Evolutionary conservation across 1,139 yeast species (phyloP).

Genomic region (Protomyces inouyei): DNA sequence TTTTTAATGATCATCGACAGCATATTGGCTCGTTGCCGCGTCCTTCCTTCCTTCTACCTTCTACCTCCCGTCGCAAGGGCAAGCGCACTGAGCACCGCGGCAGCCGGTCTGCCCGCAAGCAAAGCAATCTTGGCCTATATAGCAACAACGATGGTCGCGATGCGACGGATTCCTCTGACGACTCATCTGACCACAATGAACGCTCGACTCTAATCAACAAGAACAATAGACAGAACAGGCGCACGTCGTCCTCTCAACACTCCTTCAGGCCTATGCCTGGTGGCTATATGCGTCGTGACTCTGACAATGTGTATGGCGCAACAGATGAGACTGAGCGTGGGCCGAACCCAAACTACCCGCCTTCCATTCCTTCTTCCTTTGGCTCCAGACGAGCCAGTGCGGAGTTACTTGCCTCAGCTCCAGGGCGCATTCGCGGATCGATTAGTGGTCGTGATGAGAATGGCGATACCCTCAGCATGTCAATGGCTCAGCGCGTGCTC

Average conservation of each 20-base stretch:
- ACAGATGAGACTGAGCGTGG: background rate
- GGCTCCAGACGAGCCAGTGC: constrained; percentile 16
- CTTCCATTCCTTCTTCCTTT: constrained; percentile 23
- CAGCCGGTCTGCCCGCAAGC: background rate
- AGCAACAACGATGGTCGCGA: background rate
- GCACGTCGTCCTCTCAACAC: constrained; percentile 22
- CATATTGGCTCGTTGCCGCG: constrained; percentile 21
- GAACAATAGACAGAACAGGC: constrained; percentile 1
- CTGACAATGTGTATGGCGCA: constrained; percentile 19
- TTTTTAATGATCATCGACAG: constrained; percentile 21
- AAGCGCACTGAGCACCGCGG: background rate
- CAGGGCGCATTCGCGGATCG: constrained; percentile 1
- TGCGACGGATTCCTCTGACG: background rate
- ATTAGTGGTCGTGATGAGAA: constrained; percentile 22
- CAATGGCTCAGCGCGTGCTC: constrained; percentile 26
- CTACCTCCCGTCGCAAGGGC: constrained; percentile 12
- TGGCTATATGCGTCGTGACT: background rate
- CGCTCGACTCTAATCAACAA: constrained; percentile 9
- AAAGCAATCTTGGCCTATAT: constrained; percentile 3
- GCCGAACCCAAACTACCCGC: constrained; percentile 15
- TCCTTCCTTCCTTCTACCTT: constrained; percentile 5
- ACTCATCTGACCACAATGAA: constrained; percentile 13
- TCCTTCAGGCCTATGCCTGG: constrained; percentile 5
- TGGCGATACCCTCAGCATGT: constrained; percentile 13
- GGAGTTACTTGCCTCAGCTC: background rate